Conservation (phyloP, 768 basidiomycete species). For the Mycena rebaudengoi region DNA sequence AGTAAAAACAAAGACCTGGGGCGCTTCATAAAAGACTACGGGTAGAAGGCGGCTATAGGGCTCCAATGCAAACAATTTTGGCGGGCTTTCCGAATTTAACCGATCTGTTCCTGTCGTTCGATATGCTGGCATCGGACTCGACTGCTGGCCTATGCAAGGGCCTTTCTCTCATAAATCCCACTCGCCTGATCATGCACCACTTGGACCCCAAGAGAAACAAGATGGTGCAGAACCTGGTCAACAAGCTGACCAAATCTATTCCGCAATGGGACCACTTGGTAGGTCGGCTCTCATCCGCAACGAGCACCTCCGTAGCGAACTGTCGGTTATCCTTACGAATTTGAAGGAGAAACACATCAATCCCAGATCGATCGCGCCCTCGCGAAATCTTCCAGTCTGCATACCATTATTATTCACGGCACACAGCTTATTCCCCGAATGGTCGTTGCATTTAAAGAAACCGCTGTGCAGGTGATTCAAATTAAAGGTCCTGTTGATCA, state of each 20-base stretch:
- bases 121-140: not conserved
- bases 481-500: not conserved
- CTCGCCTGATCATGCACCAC: not conserved
- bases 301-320: no score
- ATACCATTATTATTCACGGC: not conserved
- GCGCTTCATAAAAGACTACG: slow-evolving; percentile 33
- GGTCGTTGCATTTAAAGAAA: not conserved
- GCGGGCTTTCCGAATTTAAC: not conserved
- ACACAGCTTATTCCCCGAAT: not conserved
- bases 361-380: not conserved
- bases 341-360: not conserved
- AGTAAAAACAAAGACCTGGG: no score
- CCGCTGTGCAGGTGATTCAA: slow-evolving; percentile 1
- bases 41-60: slow-evolving; percentile 32
- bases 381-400: not conserved
- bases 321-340: not conserved
- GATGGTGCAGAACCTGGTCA: not conserved
- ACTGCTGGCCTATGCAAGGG: not conserved
- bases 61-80: not conserved
- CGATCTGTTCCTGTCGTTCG: not conserved
- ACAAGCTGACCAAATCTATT: not conserved
- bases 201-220: not conserved
- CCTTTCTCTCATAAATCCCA: not conserved
- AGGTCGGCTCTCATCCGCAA: not conserved
- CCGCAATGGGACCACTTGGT: not conserved